Base-by-base conservation (phyloP, 257 asterid species). In the Ophiorrhiza pumila region DNA sequence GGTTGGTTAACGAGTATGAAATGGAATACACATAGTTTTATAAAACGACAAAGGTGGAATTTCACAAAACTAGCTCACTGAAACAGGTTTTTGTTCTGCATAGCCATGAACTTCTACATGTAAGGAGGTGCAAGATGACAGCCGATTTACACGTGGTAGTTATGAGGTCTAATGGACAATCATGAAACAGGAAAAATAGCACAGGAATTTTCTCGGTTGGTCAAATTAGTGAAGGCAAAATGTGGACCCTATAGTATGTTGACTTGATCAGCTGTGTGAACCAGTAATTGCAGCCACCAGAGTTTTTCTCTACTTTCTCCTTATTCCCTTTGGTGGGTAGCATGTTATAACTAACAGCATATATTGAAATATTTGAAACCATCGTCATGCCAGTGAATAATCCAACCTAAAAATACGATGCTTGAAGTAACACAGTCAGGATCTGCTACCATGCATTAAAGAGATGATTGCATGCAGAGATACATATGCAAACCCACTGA, bases 401-500 rank as follows among this genome's bases (percentile, higher is more conserved):
- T 42, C 37, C 46, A 53, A 11, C 47, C 60, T 45, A 13, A 46
- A 27, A 20, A 37, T 27, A 64, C 29, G 35, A 73, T 17, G 58
- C 77, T 50, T 20, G 31, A 49, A 25, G 32, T 20, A 8, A 41
- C 15, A 73, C 13, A 43, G n/a, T 29, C 67, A 55, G 20, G 32
- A 42, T 22, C 47, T 27, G 18, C 25, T 3, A 69, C 7, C n/a
- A 49, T 20, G 25, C 46, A 42, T 45, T 17, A 2, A 29, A 61
- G 73, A 39, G 45, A 73, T 8, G 23, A 47, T 22, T 3, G 23
- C 35, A 42, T 22, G 31, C 42, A 32, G 34, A 65, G 35, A 41
- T 42, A 32, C 11, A 39, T 47, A 34, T 64, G 37, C 68, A 70
- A 25, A 55, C 83, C 60, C 67, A 75, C 92, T 79, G 78, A 95